Conservation (phyloP, 2,329 filamentous ascomycete species). For the Colletotrichum karsti region DNA sequence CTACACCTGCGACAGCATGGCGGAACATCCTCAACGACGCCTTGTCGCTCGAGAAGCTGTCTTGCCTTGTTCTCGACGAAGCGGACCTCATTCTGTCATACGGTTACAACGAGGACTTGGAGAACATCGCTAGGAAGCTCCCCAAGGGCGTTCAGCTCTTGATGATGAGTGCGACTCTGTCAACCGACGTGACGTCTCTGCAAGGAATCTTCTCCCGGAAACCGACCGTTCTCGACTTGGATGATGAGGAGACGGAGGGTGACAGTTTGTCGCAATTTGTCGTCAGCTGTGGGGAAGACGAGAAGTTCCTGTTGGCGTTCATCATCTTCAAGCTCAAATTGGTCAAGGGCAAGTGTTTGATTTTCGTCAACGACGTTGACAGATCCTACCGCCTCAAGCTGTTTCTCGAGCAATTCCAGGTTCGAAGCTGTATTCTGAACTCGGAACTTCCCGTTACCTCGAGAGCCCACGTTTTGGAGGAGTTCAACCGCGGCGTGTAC, state of each 20-base stretch:
- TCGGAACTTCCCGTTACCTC: slow-evolving; percentile 94
- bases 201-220: slow-evolving; percentile 87
- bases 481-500: slow-evolving; percentile 97
- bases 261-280: slow-evolving; percentile 86
- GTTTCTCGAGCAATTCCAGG: slow-evolving; percentile 96
- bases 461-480: slow-evolving; percentile 91
- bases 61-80: slow-evolving; percentile 89
- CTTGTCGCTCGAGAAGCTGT: slow-evolving; percentile 75
- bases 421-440: slow-evolving; percentile 92
- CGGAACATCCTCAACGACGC: slow-evolving; percentile 78
- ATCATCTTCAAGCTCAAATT: slow-evolving; percentile 95
- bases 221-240: slow-evolving; percentile 82
- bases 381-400: slow-evolving; percentile 90
- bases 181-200: slow-evolving; percentile 84
- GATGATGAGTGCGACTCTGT: slow-evolving; percentile 93
- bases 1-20: slow-evolving; percentile 86
- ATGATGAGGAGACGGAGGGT: slow-evolving; percentile 81
- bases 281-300: slow-evolving; percentile 92
- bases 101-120: slow-evolving; percentile 90
- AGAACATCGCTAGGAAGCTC: slow-evolving; percentile 78
- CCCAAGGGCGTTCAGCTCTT: slow-evolving; percentile 90
- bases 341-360: slow-evolving; percentile 86
- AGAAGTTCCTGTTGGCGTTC: slow-evolving; percentile 93
- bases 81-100: slow-evolving; percentile 94
- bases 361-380: slow-evolving; percentile 84